Conservation (phyloP, 2,329 filamentous ascomycete genomes). For the Neoscytalidium dimidiatum region DNA sequence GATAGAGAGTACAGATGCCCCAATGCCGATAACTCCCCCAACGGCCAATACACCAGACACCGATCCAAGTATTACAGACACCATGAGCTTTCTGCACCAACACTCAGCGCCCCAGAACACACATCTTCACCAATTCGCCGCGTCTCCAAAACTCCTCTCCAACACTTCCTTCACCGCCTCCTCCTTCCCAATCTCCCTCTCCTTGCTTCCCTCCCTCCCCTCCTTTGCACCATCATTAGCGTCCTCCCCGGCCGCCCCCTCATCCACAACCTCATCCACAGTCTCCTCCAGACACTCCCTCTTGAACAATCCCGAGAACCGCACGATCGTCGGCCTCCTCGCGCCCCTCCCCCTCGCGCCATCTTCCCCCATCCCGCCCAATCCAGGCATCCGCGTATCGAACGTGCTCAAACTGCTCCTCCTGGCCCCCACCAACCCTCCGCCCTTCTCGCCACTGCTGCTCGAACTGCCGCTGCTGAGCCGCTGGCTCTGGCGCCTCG, state of each 20-base stretch:
- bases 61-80: no score
- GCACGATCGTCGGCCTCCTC: slow-evolving; percentile 11
- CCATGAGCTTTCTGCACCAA: no score
- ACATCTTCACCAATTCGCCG: not conserved
- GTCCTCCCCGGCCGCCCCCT: not conserved
- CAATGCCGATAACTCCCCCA: no score
- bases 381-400: not conserved
- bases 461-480: not conserved
- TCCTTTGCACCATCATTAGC: no score
- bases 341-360: not conserved
- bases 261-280: slow-evolving; percentile 6
- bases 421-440: not conserved
- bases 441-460: not conserved
- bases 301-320: slow-evolving; percentile 12
- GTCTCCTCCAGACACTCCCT: slow-evolving; percentile 4
- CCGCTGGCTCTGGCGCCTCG: not conserved
- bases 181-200: not conserved
- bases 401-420: slow-evolving; percentile 2
- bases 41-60: no score
- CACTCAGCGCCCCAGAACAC: no score
- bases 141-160: not conserved
- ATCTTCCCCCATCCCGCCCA: not conserved
- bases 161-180: not conserved
- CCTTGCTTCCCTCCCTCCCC: no score
- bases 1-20: no score